Evolutionary conservation across 257 asterid genomes (phyloP), one percentile per base, ranked within the genome.

Genomic region (Rehmannia glutinosa): DNA sequence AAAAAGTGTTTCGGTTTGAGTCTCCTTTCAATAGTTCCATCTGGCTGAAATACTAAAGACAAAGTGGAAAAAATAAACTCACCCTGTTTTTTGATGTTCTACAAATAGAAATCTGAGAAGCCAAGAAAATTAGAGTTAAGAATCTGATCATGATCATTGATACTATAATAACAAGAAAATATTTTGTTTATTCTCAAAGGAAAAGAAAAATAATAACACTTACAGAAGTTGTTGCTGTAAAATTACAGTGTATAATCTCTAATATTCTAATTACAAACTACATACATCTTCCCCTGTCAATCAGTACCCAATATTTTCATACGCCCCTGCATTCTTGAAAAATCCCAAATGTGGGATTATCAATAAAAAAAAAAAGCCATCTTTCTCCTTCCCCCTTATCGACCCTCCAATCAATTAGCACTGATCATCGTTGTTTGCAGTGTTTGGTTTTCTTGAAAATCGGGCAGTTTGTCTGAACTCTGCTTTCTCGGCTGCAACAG

Each of bases 321-420:
- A 30, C 25, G 52, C 57, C 54, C 64, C 24, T 51, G 56, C 64
- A 68, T 55, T 58, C 55, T 30, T 46, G n/a, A n/a, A n/a, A 72
- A 58, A 55, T 52, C 71, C 76, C 77, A 69, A 35, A 42, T 15
- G 47, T 52, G 21, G 61, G 63, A 71, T 73, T 75, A 66, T 21
- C 51, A 2, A 33, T 4, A 33, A 33, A 33, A 56, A 60, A 54
- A 52, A 55, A 21, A 65, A 43, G n/a, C 68, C 47, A 15, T 38
- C 32, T 39, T 24, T 30, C 39, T 38, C 75, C 12, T 36, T 19
- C 45, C 59, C 39, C 51, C 47, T 28, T 42, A 39, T 62, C 61
- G 33, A 6, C 43, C n/a, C 52, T 68, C 60, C 81, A 69, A 4
- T 27, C 25, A 52, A 59, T 38, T 71, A 46, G 41, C 35, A 11